These are phyloP conservation scores for Blumeria hordei DNA, from an alignment of 2,329 filamentous ascomycete species.

Conservation along the genomic window DNA sequence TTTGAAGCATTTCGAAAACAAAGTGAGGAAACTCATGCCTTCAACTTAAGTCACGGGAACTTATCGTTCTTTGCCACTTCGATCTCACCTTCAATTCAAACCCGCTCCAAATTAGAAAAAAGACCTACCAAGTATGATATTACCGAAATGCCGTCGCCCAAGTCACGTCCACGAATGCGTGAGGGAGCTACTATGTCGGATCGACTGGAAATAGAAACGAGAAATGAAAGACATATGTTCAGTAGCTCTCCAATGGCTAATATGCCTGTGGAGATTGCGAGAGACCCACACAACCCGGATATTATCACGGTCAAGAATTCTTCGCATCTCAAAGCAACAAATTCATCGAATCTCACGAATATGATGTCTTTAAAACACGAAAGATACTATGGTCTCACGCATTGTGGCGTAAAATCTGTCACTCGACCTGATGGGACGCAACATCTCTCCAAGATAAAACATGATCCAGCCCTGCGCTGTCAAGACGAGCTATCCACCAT, in stretches of 20 bases:
- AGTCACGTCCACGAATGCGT: conserved; percentile 4
- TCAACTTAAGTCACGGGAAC: conserved; percentile 21
- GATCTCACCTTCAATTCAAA: conserved; percentile 7
- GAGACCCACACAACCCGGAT: neutral
- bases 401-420: too few species aligned
- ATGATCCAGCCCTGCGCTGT: too few species aligned
- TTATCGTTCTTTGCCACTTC: conserved; percentile 22
- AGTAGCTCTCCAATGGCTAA: neutral
- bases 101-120: conserved; percentile 8
- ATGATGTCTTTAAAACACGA: conserved; percentile 19
- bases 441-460: too few species aligned
- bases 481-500: conserved; percentile 19
- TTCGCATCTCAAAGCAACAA: conserved; percentile 18
- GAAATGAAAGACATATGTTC: conserved; percentile 3
- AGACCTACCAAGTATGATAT: conserved; percentile 7
- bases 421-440: too few species aligned
- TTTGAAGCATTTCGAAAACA: conserved; percentile 58
- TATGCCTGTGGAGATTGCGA: neutral
- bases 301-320: conserved; percentile 21
- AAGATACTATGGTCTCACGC: too few species aligned
- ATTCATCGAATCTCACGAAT: conserved; percentile 8
- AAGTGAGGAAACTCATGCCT: conserved; percentile 36
- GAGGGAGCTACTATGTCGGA: conserved; percentile 5
- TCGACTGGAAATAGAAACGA: conserved; percentile 19
- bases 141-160: conserved; percentile 9